These are phyloP conservation scores for Microcos paniculata DNA, from an alignment of 345 rosid species.

Conservation along the genomic window DNA sequence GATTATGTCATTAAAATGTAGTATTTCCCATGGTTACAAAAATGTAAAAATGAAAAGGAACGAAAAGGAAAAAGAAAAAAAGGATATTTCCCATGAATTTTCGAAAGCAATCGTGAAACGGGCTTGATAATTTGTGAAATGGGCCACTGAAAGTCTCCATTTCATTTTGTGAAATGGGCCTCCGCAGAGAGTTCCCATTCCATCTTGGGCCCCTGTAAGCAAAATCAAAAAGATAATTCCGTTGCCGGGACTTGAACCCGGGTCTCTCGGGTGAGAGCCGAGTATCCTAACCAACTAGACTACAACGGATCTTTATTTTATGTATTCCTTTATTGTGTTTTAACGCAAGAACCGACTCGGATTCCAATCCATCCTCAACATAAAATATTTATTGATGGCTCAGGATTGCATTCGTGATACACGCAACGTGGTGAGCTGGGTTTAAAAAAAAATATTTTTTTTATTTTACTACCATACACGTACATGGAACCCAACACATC, in stretches of 20 bases:
- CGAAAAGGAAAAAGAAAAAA: too few relatives aligned
- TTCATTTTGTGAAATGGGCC: not conserved
- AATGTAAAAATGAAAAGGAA: too few relatives aligned
- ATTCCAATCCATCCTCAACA: not conserved
- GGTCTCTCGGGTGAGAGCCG: conserved; percentile 64
- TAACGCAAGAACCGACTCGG: too few relatives aligned
- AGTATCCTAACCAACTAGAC: conserved; percentile 50
- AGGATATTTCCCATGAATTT: too few relatives aligned
- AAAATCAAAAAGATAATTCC: not conserved
- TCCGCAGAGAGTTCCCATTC: too few relatives aligned
- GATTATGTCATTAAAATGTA: too few relatives aligned
- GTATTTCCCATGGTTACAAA: too few relatives aligned
- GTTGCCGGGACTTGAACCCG: conserved; percentile 37
- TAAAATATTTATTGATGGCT: not conserved
- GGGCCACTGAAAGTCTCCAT: not conserved
- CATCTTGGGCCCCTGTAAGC: not conserved
- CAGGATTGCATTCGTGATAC: not conserved
- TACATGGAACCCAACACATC: not conserved
- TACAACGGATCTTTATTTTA: too few relatives aligned
- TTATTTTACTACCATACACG: too few relatives aligned
- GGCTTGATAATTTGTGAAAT: not conserved
- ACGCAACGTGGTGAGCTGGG: not conserved
- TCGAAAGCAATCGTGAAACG: too few relatives aligned
- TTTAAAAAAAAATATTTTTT: not conserved
- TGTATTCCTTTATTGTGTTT: too few relatives aligned